These are phyloP conservation scores for Serendipita vermifera DNA, from an alignment of 768 basidiomycete species.

Conservation along the genomic window DNA sequence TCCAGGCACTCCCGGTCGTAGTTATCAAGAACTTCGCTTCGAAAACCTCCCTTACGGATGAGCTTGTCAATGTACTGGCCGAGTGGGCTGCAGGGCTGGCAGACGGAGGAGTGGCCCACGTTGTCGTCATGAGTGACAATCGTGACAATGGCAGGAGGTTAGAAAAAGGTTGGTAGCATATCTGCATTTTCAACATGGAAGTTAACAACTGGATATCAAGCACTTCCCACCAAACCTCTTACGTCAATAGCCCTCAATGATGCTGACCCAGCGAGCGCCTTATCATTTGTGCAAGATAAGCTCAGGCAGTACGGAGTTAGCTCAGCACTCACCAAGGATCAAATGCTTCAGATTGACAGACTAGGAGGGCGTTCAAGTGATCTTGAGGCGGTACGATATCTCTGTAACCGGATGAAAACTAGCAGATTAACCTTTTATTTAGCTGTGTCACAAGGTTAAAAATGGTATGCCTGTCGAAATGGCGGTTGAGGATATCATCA, in stretches of 20 bases:
- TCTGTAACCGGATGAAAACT: too few species aligned
- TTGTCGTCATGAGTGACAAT: slow-evolving; percentile 65
- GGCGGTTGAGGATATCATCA: slow-evolving; percentile 83
- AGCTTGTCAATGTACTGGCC: slow-evolving; percentile 58
- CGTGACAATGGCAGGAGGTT: slow-evolving; percentile 76
- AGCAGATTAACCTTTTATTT: background rate
- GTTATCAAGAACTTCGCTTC: slow-evolving; percentile 68
- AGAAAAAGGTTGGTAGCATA: slow-evolving; percentile 45
- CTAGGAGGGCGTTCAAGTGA: slow-evolving; percentile 88
- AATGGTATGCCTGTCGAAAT: slow-evolving; percentile 58
- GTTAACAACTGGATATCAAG: slow-evolving; percentile 27
- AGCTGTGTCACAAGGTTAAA: slow-evolving; percentile 79
- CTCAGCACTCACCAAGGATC: slow-evolving; percentile 40
- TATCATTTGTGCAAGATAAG: slow-evolving; percentile 72
- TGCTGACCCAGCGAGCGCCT: slow-evolving; percentile 65
- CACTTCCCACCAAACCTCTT: slow-evolving; percentile 73
- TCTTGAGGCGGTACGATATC: slow-evolving; percentile 50
- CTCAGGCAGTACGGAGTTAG: slow-evolving; percentile 36
- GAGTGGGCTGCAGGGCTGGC: slow-evolving; percentile 76
- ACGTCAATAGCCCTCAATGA: slow-evolving; percentile 69
- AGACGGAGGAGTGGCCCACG: slow-evolving; percentile 52
- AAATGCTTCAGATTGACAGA: slow-evolving; percentile 48
- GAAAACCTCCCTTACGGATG: slow-evolving; percentile 46
- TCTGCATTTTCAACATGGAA: background rate
- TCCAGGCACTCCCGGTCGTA: slow-evolving; percentile 67